Conservation (phyloP, 2,329 filamentous ascomycete genomes). For the Aurifilum marmelostoma region DNA sequence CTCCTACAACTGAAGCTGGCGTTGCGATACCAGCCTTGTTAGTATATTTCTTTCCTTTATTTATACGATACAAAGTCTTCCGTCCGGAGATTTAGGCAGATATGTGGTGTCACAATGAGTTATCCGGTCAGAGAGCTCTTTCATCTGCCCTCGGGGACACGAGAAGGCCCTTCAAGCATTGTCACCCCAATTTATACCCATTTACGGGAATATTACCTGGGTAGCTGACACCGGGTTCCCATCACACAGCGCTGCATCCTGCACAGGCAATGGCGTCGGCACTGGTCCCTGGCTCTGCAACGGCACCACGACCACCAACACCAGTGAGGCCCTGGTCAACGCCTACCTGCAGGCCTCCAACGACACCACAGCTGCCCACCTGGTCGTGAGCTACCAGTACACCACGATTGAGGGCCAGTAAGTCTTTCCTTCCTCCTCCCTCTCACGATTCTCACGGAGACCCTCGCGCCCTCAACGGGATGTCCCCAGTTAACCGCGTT, state of each 20-base stretch:
- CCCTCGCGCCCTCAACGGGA: background rate
- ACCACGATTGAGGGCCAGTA: constrained; percentile 15
- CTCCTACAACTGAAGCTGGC: constrained; percentile 2
- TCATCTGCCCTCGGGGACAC: background rate
- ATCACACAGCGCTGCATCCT: constrained; percentile 13
- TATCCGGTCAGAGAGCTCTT: background rate
- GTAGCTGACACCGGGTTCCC: no score
- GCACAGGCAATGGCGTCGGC: constrained; percentile 21
- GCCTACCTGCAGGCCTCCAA: constrained; percentile 24
- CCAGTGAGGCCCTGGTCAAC: constrained; percentile 12
- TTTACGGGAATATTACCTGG: no score
- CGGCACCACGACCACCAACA: constrained; percentile 14
- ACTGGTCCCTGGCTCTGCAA: constrained; percentile 15
- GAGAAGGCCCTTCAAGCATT: no score
- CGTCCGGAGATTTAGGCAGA: no score
- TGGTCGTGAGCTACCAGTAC: constrained; percentile 27
- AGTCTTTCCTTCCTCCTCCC: background rate
- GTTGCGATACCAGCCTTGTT: constrained; percentile 9
- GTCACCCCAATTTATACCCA: no score
- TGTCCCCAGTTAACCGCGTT: background rate
- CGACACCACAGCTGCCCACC: constrained; percentile 19
- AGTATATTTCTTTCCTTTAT: constrained; percentile 4
- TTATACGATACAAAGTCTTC: background rate
- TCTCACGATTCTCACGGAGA: background rate
- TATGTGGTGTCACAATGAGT: no score